Evolutionary conservation across 2,329 filamentous ascomycete species (phyloP), one percentile per base, ranked within the genome.

Genomic region (Sarocladium brachiariae): DNA sequence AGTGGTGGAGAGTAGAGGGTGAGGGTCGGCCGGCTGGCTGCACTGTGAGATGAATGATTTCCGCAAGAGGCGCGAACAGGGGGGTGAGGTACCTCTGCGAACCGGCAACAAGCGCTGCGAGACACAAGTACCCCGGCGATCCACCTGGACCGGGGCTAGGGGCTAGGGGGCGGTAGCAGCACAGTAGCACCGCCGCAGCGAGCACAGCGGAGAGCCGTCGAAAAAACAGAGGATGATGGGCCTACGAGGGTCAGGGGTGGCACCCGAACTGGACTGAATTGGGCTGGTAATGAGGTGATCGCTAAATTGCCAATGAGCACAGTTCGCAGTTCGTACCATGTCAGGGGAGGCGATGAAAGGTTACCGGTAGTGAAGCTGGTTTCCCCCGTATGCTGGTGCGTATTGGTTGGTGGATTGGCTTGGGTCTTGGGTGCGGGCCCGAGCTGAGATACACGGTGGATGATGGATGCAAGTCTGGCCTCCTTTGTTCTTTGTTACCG

Each of bases 11-110:
- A 47, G 43, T 19, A 31, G 43, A 47, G 43, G 43, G 43, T 47
- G 43, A 47, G 43, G 43, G 43, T 33, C 43, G 43, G 43, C 19
- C 33, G 31, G 43, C 43, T 47, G 43, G 43, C 43, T 33, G 39
- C 39, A 30, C 23, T 30, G 43, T 25, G 43, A 47, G 43, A 47
- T 47, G 43, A 47, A 47, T 47, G 43, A 47, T 47, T 47, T 47
- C 43, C 43, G 43, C 43, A 47, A 47, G 43, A 47, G 43, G 43
- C 43, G 43, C 19, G 27, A 25, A 25, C 35, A 50, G 47, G 49
- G 43, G 43, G 43, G 24, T n/a, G 24, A 23, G 43, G 27, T 47
- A 47, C 43, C 43, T 47, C 4, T 8, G 5, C 11, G n/a, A 19
- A 25, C 25, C 16, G 13, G 27, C 43, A 13, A 14, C 10, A 6